These are phyloP conservation scores for Suillus spraguei DNA, from an alignment of 768 basidiomycete genomes.

Conservation along the genomic window DNA sequence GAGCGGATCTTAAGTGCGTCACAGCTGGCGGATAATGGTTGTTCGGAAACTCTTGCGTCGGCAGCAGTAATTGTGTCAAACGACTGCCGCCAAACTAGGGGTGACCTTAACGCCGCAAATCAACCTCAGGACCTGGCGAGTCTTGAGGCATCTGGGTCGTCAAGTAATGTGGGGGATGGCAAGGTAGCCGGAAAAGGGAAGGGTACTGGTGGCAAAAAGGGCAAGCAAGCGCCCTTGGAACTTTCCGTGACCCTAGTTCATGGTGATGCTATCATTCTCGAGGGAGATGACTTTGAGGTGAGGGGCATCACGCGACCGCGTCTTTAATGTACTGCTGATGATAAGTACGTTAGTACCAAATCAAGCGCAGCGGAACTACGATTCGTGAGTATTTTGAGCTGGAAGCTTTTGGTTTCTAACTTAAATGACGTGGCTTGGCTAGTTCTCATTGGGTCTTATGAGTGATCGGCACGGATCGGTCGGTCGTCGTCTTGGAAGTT, in stretches of 20 bases:
- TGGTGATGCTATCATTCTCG: constrained; percentile 39
- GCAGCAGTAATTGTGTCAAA: background rate
- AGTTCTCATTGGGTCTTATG: constrained; percentile 32
- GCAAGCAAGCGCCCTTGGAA: constrained; percentile 18
- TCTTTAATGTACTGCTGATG: constrained; percentile 7
- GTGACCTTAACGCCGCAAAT: constrained; percentile 2
- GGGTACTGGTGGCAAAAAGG: constrained; percentile 19
- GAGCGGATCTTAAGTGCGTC: constrained; percentile 12
- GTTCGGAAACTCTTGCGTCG: constrained; percentile 2
- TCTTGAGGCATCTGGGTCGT: background rate
- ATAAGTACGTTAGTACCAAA: constrained; percentile 24
- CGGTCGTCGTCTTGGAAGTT: constrained; percentile 12
- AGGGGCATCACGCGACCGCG: constrained; percentile 20
- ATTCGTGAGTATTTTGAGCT: constrained; percentile 27
- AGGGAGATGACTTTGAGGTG: constrained; percentile 44
- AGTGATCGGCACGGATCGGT: constrained; percentile 11
- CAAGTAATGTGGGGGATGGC: background rate
- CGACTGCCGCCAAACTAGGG: background rate
- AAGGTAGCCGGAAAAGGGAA: constrained; percentile 20
- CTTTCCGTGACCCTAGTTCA: constrained; percentile 40
- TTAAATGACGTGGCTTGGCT: constrained; percentile 14
- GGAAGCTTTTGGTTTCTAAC: constrained; percentile 5
- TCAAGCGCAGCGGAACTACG: constrained; percentile 33
- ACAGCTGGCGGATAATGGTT: constrained; percentile 1
- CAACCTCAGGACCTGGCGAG: background rate